Evolutionary conservation across 495 filamentous ascomycete genomes (phyloP).

Genomic region (Aspergillus saccharolyticus): DNA sequence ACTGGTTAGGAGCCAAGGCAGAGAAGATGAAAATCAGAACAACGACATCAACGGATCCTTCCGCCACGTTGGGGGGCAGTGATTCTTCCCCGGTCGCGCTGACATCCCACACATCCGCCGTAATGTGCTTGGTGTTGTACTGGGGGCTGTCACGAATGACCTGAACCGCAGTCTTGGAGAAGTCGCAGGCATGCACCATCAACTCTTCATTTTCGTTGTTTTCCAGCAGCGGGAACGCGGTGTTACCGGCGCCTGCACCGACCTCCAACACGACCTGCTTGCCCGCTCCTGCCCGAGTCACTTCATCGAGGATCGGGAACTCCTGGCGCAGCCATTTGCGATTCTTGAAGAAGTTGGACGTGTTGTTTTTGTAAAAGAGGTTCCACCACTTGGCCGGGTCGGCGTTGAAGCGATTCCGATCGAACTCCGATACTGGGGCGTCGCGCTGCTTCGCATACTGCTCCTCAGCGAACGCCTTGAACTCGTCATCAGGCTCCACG

Average conservation of each 20-base stretch:
- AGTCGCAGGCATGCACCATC: slow-evolving; percentile 86
- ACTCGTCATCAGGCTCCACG: slow-evolving; percentile 77
- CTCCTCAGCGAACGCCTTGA: slow-evolving; percentile 71
- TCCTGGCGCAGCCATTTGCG: slow-evolving; percentile 95
- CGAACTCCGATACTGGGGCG: slow-evolving; percentile 79
- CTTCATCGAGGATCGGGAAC: slow-evolving; percentile 73
- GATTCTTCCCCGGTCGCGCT: slow-evolving; percentile 46
- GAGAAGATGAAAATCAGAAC: slow-evolving; percentile 97
- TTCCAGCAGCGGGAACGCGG: slow-evolving; percentile 80
- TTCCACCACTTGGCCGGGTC: slow-evolving; percentile 96
- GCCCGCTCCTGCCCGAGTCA: slow-evolving; percentile 59
- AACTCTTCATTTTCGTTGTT: slow-evolving; percentile 75
- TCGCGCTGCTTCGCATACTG: slow-evolving; percentile 80
- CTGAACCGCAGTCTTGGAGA: slow-evolving; percentile 83
- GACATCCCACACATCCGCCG: slow-evolving; percentile 91
- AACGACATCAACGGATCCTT: slow-evolving; percentile 79
- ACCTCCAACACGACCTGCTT: slow-evolving; percentile 72
- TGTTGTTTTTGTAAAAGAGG: slow-evolving; percentile 92
- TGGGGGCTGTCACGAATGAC: slow-evolving; percentile 71
- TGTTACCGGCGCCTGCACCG: slow-evolving; percentile 94
- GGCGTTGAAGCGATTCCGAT: slow-evolving; percentile 78
- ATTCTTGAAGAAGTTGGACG: slow-evolving; percentile 95
- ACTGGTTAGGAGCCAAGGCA: slow-evolving; percentile 78
- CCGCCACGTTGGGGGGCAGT: slow-evolving; percentile 69
- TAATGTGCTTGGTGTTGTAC: slow-evolving; percentile 60